Evolutionary conservation across 805 yeast genomes (phyloP).

Genomic region (Starmerella powellii): DNA sequence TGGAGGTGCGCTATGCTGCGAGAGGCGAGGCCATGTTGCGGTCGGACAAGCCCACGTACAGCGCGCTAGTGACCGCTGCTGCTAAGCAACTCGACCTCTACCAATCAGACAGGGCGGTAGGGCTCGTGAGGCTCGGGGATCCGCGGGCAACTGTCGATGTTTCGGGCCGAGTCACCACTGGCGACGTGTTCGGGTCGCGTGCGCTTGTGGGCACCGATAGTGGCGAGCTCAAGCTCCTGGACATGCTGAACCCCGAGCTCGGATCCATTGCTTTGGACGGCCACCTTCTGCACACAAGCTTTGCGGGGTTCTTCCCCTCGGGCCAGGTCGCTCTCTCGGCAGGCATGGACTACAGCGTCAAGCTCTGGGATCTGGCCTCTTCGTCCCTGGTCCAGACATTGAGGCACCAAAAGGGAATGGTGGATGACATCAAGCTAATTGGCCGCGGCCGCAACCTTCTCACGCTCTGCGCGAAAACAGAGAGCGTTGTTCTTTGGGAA

Average conservation of each 20-base stretch:
- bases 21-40: constrained; percentile 17
- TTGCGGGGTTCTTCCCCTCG: constrained; percentile 47
- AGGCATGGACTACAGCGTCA: constrained; percentile 47
- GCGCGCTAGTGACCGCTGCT: constrained; percentile 12
- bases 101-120: not conserved
- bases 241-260: not conserved
- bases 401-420: constrained; percentile 37
- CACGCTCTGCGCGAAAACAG: constrained; percentile 33
- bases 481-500: constrained; percentile 50
- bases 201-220: constrained; percentile 8
- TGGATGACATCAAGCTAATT: constrained; percentile 41
- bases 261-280: constrained; percentile 30
- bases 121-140: constrained; percentile 7
- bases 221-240: constrained; percentile 8
- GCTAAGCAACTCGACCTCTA: constrained; percentile 17
- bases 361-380: constrained; percentile 46
- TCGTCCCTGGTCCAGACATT: constrained; percentile 43
- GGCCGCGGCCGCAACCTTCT: constrained; percentile 59
- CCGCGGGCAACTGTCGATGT: not conserved
- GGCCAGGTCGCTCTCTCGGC: constrained; percentile 47
- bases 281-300: constrained; percentile 39
- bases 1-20: constrained; percentile 13
- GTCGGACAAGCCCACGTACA: constrained; percentile 11
- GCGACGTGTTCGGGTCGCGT: constrained; percentile 6
- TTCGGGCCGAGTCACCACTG: constrained; percentile 7